These are phyloP conservation scores for Penicillium sp. DNA, from an alignment of 2,329 filamentous ascomycete species.

Conservation along the genomic window DNA sequence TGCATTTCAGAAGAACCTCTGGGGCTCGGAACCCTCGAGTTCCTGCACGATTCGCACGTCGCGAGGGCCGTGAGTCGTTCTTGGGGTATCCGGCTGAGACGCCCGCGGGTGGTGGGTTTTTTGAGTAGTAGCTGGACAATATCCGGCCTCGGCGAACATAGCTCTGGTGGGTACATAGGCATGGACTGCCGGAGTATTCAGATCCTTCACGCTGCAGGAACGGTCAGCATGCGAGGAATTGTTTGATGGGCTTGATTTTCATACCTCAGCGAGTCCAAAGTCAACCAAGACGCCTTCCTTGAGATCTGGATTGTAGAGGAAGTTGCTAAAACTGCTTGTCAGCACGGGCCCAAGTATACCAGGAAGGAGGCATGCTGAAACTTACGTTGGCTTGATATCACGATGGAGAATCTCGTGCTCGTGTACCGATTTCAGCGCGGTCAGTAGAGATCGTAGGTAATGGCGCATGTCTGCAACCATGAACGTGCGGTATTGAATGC, in stretches of 20 bases:
- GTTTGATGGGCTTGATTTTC: slow-evolving; percentile 2
- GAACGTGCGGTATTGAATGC: slow-evolving; percentile 87
- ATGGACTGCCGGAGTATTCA: slow-evolving; percentile 50
- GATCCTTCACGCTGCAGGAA: slow-evolving; percentile 57
- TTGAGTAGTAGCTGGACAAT: slow-evolving; percentile 61
- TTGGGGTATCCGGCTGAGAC: slow-evolving; percentile 75
- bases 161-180: slow-evolving; percentile 71
- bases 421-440: slow-evolving; percentile 81
- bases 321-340: slow-evolving; percentile 59
- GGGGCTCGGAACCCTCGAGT: slow-evolving; percentile 95
- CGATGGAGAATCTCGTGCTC: slow-evolving; percentile 82
- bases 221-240: slow-evolving; percentile 6
- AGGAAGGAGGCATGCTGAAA: background rate
- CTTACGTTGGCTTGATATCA: slow-evolving; percentile 87
- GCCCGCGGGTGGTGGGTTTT: slow-evolving; percentile 45
- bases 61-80: slow-evolving; percentile 81
- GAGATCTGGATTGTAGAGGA: slow-evolving; percentile 78
- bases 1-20: slow-evolving; percentile 96
- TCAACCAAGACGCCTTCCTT: slow-evolving; percentile 92
- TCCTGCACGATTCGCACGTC: slow-evolving; percentile 89
- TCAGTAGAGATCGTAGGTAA: slow-evolving; percentile 87
- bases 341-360: background rate
- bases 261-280: slow-evolving; percentile 87
- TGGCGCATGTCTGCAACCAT: slow-evolving; percentile 80
- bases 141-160: slow-evolving; percentile 61